phyloP scores from a whole-genome alignment of 2,329 filamentous ascomycete genomes.

The Coniochaeta pulveracea region DNA sequence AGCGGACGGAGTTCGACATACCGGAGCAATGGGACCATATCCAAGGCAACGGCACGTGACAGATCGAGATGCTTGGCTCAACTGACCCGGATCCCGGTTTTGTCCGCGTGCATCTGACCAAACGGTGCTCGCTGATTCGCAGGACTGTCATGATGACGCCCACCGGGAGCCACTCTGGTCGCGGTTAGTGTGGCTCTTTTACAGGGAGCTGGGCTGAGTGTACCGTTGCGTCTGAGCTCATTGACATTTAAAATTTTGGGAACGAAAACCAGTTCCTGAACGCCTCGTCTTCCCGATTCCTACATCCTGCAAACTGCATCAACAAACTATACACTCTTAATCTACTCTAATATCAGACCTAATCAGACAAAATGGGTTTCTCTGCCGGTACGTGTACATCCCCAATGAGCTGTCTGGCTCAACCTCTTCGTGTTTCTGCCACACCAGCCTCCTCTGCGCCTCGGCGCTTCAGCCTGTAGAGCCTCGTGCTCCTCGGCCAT shows the following conservation, averaged over 20 bases:
- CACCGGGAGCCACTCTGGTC: conserved; percentile 16
- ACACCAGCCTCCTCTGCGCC: background rate
- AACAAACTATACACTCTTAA: conserved; percentile 14
- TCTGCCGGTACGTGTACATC: conserved; percentile 33
- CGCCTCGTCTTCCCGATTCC: conserved; percentile 1
- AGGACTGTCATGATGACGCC: conserved; percentile 6
- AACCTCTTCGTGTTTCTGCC: background rate
- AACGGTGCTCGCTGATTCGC: conserved; percentile 23
- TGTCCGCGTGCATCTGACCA: too few relatives aligned
- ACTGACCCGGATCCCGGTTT: too few relatives aligned
- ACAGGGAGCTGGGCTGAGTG: conserved; percentile 10
- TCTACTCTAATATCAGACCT: background rate
- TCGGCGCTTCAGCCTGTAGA: background rate
- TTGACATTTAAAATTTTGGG: conserved; percentile 15
- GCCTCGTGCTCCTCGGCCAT: conserved; percentile 6
- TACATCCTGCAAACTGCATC: conserved; percentile 1
- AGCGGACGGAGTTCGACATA: too few relatives aligned
- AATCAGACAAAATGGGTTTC: conserved; percentile 24
- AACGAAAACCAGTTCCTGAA: conserved; percentile 1
- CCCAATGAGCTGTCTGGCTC: background rate
- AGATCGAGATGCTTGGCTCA: too few relatives aligned
- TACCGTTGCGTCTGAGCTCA: too few relatives aligned
- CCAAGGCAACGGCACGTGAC: too few relatives aligned
- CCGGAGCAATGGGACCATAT: too few relatives aligned
- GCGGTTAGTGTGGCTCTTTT: conserved; percentile 22